Evolutionary conservation across 2,329 filamentous ascomycete species (phyloP).

Genomic region (Lizonia empirigonia): DNA sequence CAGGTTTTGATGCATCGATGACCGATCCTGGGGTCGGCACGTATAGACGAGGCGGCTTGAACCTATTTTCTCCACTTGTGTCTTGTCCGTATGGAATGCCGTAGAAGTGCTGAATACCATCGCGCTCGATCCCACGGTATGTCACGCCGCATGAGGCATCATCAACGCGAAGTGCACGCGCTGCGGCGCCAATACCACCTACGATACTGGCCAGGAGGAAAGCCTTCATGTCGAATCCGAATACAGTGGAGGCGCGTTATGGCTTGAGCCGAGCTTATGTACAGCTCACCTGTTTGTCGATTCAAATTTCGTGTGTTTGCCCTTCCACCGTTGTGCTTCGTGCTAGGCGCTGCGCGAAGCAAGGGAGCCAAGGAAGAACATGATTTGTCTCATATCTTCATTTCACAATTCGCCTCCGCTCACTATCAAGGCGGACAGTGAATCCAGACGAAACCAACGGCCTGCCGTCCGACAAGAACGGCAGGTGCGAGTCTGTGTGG

Average conservation of each 20-base stretch:
- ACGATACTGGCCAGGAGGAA: constrained; percentile 12
- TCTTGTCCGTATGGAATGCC: constrained; percentile 57
- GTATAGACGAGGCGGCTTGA: constrained; percentile 53
- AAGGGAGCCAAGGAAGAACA: constrained; percentile 8
- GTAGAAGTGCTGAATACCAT: constrained; percentile 56
- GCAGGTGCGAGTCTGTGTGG: constrained; percentile 9
- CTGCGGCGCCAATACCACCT: constrained; percentile 10
- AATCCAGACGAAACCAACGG: constrained; percentile 4
- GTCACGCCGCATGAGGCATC: constrained; percentile 38
- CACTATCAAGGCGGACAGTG: constrained; percentile 2
- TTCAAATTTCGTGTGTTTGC: background rate
- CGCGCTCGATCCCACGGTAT: constrained; percentile 53
- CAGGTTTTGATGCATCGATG: constrained; percentile 50
- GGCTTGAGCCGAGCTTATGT: background rate
- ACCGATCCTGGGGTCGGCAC: constrained; percentile 39
- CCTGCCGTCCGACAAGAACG: constrained; percentile 1
- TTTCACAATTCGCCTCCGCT: constrained; percentile 1
- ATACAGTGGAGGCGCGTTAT: background rate
- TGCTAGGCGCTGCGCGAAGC: constrained; percentile 8
- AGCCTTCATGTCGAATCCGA: constrained; percentile 15
- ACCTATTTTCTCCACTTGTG: constrained; percentile 54
- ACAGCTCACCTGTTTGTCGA: background rate
- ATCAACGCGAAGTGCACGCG: constrained; percentile 9
- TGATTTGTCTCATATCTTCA: constrained; percentile 6
- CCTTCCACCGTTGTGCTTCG: background rate